These are phyloP conservation scores for Exophiala alcalophila DNA, from an alignment of 2,329 filamentous ascomycete species.

Conservation along the genomic window DNA sequence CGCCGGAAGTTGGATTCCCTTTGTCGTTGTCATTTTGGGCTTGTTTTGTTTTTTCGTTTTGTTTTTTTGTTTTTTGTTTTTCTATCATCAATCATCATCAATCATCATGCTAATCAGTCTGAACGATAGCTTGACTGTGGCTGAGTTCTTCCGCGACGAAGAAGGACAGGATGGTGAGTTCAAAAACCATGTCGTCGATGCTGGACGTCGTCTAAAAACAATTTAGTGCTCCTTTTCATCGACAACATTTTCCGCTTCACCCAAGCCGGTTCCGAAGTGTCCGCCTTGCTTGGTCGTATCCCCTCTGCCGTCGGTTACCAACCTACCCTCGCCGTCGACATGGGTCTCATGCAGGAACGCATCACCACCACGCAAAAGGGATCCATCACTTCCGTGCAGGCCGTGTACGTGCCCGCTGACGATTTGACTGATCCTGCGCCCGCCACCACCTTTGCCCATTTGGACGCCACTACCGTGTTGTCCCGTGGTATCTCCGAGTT, in stretches of 20 bases:
- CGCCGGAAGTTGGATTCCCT: no score
- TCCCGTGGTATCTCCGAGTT: conserved; percentile 99
- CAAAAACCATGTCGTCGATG: neutral
- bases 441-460: conserved; percentile 98
- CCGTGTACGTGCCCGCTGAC: conserved; percentile 99
- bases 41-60: no score
- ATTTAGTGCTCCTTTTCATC: conserved; percentile 90
- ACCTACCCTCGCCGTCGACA: conserved; percentile 95
- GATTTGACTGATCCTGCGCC: conserved; percentile 99
- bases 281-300: conserved; percentile 97
- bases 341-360: conserved; percentile 99
- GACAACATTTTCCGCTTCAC: conserved; percentile 99
- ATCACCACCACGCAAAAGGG: conserved; percentile 99
- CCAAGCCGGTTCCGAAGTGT: conserved; percentile 99
- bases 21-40: no score
- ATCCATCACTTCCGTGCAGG: conserved; percentile 99
- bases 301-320: conserved; percentile 99
- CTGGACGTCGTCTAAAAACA: conserved; percentile 30
- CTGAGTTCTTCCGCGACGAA: conserved; percentile 78
- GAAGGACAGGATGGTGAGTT: conserved; percentile 80
- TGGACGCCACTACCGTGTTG: conserved; percentile 99
- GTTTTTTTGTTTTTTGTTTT: no score
- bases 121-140: conserved; percentile 53
- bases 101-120: conserved; percentile 10
- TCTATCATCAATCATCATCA: no score